A percentile compares a stretch with the other conserved stretches of the same genome.
phyloP scores from a whole-genome alignment of 2,329 filamentous ascomycete genomes.

The Cladosporium sp. region DNA sequence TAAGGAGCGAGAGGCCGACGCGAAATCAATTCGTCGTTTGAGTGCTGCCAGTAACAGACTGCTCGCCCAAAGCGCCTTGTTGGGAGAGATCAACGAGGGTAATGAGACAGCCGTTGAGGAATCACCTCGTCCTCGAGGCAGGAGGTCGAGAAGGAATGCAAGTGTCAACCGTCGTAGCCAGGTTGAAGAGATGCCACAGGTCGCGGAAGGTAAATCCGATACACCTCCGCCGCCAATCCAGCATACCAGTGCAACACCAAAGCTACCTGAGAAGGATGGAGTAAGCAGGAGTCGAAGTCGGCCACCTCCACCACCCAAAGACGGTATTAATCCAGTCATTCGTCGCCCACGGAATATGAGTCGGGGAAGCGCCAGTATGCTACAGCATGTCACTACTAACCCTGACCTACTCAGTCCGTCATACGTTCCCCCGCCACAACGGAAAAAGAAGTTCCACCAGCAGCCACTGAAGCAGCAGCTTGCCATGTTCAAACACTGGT shows the following conservation, averaged over 20 bases:
- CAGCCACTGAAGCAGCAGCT: constrained; percentile 67
- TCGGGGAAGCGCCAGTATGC: constrained; percentile 68
- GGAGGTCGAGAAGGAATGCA: constrained; percentile 61
- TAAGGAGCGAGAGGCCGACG: constrained; percentile 79
- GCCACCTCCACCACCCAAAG: constrained; percentile 82
- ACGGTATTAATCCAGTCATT: constrained; percentile 56
- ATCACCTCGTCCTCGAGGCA: constrained; percentile 69
- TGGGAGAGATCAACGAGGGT: constrained; percentile 73
- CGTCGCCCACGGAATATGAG: constrained; percentile 54
- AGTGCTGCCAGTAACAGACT: constrained; percentile 88
- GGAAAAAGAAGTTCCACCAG: constrained; percentile 57
- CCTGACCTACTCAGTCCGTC: constrained; percentile 57
- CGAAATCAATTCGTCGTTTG: constrained; percentile 74
- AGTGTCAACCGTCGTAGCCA: constrained; percentile 41
- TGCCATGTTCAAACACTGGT: constrained; percentile 69
- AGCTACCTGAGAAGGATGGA: background rate
- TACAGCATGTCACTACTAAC: constrained; percentile 77
- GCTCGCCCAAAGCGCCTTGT: constrained; percentile 65
- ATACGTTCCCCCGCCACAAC: constrained; percentile 49
- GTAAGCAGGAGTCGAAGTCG: constrained; percentile 75
- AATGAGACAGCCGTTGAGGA: constrained; percentile 59
- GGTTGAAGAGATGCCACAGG: constrained; percentile 72
- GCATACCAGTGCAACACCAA: background rate
- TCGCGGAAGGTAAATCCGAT: constrained; percentile 63
- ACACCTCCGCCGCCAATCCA: constrained; percentile 29